These are phyloP conservation scores for Artemisia tridentata DNA, from an alignment of 129 eudicot species.

Conservation along the genomic window DNA sequence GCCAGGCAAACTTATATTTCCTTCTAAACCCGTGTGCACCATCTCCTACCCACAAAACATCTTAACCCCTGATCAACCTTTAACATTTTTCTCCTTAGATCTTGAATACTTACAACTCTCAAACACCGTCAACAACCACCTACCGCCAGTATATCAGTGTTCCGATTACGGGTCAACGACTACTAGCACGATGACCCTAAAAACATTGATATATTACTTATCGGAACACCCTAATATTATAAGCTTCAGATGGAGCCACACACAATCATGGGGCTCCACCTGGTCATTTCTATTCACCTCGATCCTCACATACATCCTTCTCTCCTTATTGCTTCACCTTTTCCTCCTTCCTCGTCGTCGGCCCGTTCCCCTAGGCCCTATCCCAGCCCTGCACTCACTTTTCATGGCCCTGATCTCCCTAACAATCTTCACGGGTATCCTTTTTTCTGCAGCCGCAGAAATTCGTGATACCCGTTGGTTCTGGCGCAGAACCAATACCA, in stretches of 20 bases:
- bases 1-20: conserved; percentile 13
- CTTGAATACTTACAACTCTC: neutral
- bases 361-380: conserved; percentile 63
- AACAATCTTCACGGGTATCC: conserved; percentile 67
- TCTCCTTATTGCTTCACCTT: conserved; percentile 52
- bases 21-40: conserved; percentile 7
- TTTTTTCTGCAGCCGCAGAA: conserved; percentile 82
- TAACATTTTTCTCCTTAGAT: conserved; percentile 1
- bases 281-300: conserved; percentile 78
- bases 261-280: conserved; percentile 76
- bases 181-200: conserved; percentile 30
- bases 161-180: conserved; percentile 23
- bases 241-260: conserved; percentile 72
- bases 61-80: conserved; percentile 19
- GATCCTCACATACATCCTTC: conserved; percentile 44
- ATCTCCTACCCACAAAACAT: conserved; percentile 14
- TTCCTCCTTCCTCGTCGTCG: conserved; percentile 52
- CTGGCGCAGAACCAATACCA: conserved; percentile 65
- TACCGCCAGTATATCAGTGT: conserved; percentile 21
- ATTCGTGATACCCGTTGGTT: conserved; percentile 90
- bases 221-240: conserved; percentile 73
- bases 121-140: conserved; percentile 7
- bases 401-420: conserved; percentile 59
- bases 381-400: conserved; percentile 74
- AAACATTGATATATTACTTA: conserved; percentile 46